Base-by-base conservation (phyloP, 176 grass and related monocot genomes). In the Ensete glaucum region DNA sequence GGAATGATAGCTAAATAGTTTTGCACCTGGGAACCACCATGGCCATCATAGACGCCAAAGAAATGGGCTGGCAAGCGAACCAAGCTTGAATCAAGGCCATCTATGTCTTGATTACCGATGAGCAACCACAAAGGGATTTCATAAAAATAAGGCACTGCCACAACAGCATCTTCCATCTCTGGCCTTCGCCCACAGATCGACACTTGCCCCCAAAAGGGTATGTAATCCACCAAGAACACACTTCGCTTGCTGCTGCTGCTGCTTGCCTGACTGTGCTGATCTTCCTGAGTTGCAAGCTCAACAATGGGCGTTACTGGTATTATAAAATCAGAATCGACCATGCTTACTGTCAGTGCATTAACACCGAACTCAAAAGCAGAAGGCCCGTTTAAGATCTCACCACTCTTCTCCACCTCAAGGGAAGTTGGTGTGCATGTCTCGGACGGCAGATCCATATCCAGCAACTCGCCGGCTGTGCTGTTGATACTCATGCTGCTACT, bases 31-130 rank as follows among this genome's bases (percentile, higher is more conserved):
- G 73, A 65, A 64, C 90, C 87, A 52, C 90, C 90, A 81, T 93
- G 90, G 59, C 90, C 90, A 69, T 93, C 90, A 73, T 87, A 93
- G 19, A 93, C 84, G 34, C 82, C 87, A 64, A 93, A 87, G 27
- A 93, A 78, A 76, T 93, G 87, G 0, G 82, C 87, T 1, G 87
- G 79, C 26, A 93, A 77, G 48, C 12, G 48, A 85, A 52, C n/a
- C 70, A 19, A 69, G 29, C 29, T 48, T 43, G 34, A 15, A 48
- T 43, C 8, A 9, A 50, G 2, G 67, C 26, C 29, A 17, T 69
- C 29, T 16, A 43, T 15, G 11, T 17, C 25, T 16, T 43, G 16
- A 50, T 69, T 43, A 9, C 67, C 27, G 1, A 17, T 19, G 4
- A 69, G 67, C 67, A 50, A 48, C 16, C 27, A 29, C 14, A 69